Conservation (phyloP, 257 asterid genomes). For the Avicennia marina region DNA sequence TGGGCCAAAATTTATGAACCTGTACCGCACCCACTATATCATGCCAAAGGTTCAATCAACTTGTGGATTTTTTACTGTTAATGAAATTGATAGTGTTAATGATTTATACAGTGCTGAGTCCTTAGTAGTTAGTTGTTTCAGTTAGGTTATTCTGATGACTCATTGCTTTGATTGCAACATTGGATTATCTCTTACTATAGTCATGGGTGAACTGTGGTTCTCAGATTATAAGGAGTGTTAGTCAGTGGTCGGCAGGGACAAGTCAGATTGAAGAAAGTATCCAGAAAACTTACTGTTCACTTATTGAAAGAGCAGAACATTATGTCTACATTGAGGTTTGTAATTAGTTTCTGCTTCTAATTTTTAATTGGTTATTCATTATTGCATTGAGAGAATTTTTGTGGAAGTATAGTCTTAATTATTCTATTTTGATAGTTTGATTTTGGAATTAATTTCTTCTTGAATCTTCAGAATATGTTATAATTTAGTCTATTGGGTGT, state of each 20-base stretch:
- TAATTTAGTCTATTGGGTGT: too few species aligned
- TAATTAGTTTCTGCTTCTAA: slow-evolving; percentile 5
- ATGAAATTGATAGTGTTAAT: slow-evolving; percentile 5
- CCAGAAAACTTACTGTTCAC: slow-evolving; percentile 86
- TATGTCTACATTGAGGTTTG: slow-evolving; percentile 86
- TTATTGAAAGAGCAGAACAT: slow-evolving; percentile 90
- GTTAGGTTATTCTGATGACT: not conserved
- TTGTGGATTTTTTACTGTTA: slow-evolving; percentile 2
- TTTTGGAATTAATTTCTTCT: too few species aligned
- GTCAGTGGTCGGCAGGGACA: slow-evolving; percentile 99
- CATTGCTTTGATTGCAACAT: slow-evolving; percentile 15
- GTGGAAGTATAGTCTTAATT: too few species aligned
- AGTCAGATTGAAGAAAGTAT: slow-evolving; percentile 93
- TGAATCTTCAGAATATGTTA: too few species aligned
- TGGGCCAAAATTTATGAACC: slow-evolving; percentile 4
- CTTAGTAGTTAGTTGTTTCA: slow-evolving; percentile 15
- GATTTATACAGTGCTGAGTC: too few species aligned
- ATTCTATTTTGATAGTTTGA: too few species aligned
- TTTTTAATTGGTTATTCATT: not conserved
- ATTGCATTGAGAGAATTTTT: too few species aligned
- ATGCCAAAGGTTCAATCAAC: slow-evolving; percentile 1
- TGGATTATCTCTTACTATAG: slow-evolving; percentile 13
- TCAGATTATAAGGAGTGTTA: slow-evolving; percentile 89
- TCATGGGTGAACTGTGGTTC: slow-evolving; percentile 23
- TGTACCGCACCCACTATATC: slow-evolving; percentile 1